Conservation (phyloP, 2,329 filamentous ascomycete genomes). For the Ophiocordyceps sinensis region DNA sequence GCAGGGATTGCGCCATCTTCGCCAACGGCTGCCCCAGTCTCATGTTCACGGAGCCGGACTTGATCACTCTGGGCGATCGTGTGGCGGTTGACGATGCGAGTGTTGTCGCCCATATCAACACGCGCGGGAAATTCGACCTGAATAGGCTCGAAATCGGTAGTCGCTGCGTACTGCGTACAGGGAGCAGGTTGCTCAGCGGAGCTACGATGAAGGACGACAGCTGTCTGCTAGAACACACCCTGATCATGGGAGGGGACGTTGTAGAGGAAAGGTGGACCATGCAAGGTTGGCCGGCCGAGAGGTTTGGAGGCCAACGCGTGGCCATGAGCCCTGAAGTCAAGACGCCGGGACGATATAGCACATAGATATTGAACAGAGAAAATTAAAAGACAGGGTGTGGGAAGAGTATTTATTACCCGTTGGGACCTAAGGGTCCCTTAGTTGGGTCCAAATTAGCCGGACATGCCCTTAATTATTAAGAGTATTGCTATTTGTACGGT, state of each 20-base stretch:
- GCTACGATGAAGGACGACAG: slow-evolving; percentile 37
- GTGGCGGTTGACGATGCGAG: slow-evolving; percentile 41
- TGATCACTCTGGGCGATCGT: slow-evolving; percentile 36
- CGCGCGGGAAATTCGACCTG: slow-evolving; percentile 39
- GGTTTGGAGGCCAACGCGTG: background rate
- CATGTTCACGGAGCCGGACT: slow-evolving; percentile 42
- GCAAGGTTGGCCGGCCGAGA: slow-evolving; percentile 37
- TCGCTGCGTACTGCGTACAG: slow-evolving; percentile 35
- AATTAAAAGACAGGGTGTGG: no score
- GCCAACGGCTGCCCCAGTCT: slow-evolving; percentile 36
- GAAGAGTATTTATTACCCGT: no score
- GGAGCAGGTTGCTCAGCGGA: slow-evolving; percentile 36
- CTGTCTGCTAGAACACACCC: slow-evolving; percentile 41
- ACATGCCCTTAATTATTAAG: no score
- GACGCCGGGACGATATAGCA: no score
- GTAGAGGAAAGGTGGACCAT: slow-evolving; percentile 33
- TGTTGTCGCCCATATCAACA: slow-evolving; percentile 42
- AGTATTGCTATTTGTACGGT: no score
- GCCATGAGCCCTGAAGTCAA: no score
- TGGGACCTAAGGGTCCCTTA: no score
- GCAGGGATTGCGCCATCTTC: slow-evolving; percentile 39
- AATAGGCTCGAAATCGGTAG: slow-evolving; percentile 35
- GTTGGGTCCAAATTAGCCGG: no score
- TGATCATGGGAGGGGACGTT: slow-evolving; percentile 41
- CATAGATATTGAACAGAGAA: no score